These are phyloP conservation scores for Pachyrhizus erosus DNA, from an alignment of 306 rosid species.

Conservation along the genomic window DNA sequence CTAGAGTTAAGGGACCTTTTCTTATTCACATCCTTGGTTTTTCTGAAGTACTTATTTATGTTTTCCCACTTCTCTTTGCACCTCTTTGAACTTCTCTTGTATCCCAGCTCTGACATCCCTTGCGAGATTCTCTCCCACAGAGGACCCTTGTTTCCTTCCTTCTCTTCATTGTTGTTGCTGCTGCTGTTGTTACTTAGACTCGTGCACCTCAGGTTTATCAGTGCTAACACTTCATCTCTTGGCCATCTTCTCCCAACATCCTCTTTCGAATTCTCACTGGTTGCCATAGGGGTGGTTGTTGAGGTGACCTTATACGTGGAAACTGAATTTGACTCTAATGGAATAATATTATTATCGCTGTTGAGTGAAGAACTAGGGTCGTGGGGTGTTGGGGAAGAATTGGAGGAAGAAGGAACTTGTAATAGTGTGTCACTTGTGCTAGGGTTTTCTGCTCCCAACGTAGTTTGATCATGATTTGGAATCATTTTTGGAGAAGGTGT, in stretches of 20 bases:
- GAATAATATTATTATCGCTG: not conserved
- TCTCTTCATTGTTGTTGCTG: constrained; percentile 41
- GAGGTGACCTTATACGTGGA: not conserved
- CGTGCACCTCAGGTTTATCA: constrained; percentile 75
- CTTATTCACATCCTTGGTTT: constrained; percentile 73
- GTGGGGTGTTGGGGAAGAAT: constrained; percentile 27
- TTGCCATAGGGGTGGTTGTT: constrained; percentile 36
- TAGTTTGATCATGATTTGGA: constrained; percentile 34
- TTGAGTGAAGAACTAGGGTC: constrained; percentile 40
- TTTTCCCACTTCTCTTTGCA: constrained; percentile 98
- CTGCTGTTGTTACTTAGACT: constrained; percentile 44
- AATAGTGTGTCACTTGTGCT: constrained; percentile 39
- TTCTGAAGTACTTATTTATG: constrained; percentile 87
- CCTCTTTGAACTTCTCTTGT: constrained; percentile 82
- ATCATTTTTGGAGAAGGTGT: constrained; percentile 27
- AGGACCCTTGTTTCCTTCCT: constrained; percentile 53
- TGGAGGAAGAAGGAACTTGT: constrained; percentile 42
- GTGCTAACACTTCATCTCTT: constrained; percentile 79
- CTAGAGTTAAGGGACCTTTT: constrained; percentile 84
- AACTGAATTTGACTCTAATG: constrained; percentile 7
- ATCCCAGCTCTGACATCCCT: constrained; percentile 83
- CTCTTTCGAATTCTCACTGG: constrained; percentile 34
- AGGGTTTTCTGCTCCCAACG: constrained; percentile 54
- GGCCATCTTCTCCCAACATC: constrained; percentile 90
- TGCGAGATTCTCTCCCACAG: constrained; percentile 93